Base-by-base conservation (phyloP, 208 protist genomes). In the Trypanosoma rangeli region DNA sequence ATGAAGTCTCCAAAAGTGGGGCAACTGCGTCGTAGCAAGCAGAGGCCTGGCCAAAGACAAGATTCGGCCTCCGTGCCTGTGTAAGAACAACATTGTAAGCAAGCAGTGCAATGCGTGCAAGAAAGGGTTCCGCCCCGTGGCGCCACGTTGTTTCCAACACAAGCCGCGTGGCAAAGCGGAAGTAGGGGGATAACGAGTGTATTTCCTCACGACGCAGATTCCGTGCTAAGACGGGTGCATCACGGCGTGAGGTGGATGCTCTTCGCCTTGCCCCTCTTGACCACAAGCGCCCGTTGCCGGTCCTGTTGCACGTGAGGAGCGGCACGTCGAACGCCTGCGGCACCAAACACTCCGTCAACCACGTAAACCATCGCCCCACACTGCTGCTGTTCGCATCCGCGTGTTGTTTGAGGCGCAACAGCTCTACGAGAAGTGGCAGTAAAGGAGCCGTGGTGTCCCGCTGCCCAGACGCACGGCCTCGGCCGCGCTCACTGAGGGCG, bases 11-110 rank as follows among this genome's bases (percentile, higher is more conserved):
- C 33, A 89, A 42, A 9, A 85, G 58, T 35, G 79, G 82, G 0
- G 84, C 80, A 13, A 90, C 81, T 20, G 76, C 69, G 49, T 88
- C 79, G 74, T 94, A 94, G 81, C 89, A 94, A 18, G 77, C 74
- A 26, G 77, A 92, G 9, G 89, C 89, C 73, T 92, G 89, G 4
- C 89, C 89, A 78, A 92, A 92, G 63, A 82, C 64, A 20, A 94
- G 70, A 67, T 87, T 92, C 57, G 80, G 80, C 33, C 86, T 80
- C 28, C 86, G 76, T 28, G 70, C 74, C 29, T 82, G 65, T 5
- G 67, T 77, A 24, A 87, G 61, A 37, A 94, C 68, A 15, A 94
- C 89, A 70, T 92, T 79, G 56, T 86, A 84, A 13, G 89, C 73
- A 31, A 95, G 77, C 28, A 87, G 64, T 10, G 77, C 81, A 15